Evolutionary conservation across 495 filamentous ascomycete species (phyloP).

Genomic region (Bombardia bombarda): DNA sequence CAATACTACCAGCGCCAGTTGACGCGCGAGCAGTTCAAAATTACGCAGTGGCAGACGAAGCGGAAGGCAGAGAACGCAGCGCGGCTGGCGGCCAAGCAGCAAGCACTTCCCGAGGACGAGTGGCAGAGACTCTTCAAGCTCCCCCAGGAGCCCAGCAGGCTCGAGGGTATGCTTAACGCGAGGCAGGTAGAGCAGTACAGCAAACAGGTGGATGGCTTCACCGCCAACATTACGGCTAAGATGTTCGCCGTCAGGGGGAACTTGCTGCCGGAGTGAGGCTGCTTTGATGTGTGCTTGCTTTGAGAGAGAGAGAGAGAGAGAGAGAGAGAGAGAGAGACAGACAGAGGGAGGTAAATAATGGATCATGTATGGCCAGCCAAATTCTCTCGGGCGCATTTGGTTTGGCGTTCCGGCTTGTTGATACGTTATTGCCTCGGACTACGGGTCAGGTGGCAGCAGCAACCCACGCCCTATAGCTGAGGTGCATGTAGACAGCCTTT

Average conservation of each 20-base stretch:
- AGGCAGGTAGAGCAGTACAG: constrained; percentile 97
- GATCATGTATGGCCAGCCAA: constrained; percentile 6
- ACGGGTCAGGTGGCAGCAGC: too few species aligned
- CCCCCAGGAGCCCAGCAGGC: constrained; percentile 81
- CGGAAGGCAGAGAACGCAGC: constrained; percentile 88
- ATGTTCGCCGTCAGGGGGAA: constrained; percentile 94
- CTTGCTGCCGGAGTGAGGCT: constrained; percentile 40
- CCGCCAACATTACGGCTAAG: constrained; percentile 81
- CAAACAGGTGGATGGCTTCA: constrained; percentile 94
- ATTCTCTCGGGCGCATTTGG: constrained; percentile 21
- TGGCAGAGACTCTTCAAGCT: constrained; percentile 98
- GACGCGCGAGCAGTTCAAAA: constrained; percentile 93
- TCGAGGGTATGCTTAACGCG: constrained; percentile 88
- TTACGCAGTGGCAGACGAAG: constrained; percentile 91
- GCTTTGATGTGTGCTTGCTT: constrained; percentile 3
- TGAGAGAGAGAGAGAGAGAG: too few species aligned
- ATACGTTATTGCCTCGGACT: too few species aligned
- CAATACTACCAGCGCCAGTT: constrained; percentile 96
- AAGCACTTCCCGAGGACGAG: constrained; percentile 87
- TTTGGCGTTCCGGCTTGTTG: constrained; percentile 24
- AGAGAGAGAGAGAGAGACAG: too few species aligned
- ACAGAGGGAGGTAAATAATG: constrained; percentile 9
- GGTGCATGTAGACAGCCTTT: too few species aligned
- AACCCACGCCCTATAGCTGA: too few species aligned
- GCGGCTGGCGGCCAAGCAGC: constrained; percentile 77